Evolutionary conservation across 2,329 filamentous ascomycete species (phyloP).

Genomic region (Penicillium polonicum): DNA sequence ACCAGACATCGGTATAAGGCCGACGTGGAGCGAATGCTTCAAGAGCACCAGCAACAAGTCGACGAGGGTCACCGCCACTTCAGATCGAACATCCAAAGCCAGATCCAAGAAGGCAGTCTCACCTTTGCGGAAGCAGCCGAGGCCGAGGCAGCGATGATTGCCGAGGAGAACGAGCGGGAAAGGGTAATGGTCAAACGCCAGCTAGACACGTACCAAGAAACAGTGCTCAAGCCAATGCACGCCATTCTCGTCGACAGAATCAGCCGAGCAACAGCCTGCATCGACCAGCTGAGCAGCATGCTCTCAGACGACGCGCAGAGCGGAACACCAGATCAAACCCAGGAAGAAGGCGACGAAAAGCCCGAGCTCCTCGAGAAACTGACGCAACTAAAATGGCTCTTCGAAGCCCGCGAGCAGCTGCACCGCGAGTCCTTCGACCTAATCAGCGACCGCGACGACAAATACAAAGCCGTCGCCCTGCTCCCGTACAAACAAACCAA

Average conservation of each 20-base stretch:
- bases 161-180: constrained; percentile 66
- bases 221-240: constrained; percentile 81
- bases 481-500: constrained; percentile 73
- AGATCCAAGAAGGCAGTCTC: constrained; percentile 75
- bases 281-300: constrained; percentile 68
- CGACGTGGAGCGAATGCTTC: constrained; percentile 55
- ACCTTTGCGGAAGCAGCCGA: constrained; percentile 78
- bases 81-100: constrained; percentile 71
- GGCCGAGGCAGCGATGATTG: constrained; percentile 72
- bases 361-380: constrained; percentile 93
- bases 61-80: constrained; percentile 65
- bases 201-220: constrained; percentile 80
- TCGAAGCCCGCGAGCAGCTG: constrained; percentile 85
- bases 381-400: constrained; percentile 94
- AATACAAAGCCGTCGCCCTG: constrained; percentile 80
- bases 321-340: constrained; percentile 74
- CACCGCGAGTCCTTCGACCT: constrained; percentile 84
- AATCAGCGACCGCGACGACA: constrained; percentile 78
- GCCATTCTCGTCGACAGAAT: constrained; percentile 76
- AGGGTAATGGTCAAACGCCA: constrained; percentile 74
- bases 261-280: constrained; percentile 69
- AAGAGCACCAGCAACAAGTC: constrained; percentile 52
- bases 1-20: constrained; percentile 57
- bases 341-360: constrained; percentile 93
- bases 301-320: constrained; percentile 70